These are phyloP conservation scores for Yamadazyma oceani DNA, from an alignment of 1,139 yeast species.

Conservation along the genomic window DNA sequence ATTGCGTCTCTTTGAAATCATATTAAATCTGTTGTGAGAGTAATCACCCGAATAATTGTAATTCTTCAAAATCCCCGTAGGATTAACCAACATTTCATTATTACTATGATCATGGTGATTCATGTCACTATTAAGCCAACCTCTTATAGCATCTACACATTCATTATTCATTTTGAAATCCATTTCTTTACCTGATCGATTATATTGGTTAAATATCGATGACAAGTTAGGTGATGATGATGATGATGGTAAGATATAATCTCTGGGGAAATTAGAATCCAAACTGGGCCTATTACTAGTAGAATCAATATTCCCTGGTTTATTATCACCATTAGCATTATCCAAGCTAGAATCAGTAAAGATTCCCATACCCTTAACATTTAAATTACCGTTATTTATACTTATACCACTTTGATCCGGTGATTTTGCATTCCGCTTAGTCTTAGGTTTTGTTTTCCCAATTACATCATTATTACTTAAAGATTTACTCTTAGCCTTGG, in stretches of 20 bases:
- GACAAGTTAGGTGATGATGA: conserved; percentile 17
- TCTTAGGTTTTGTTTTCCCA: not conserved
- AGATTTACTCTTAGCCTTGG: not conserved
- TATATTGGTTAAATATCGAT: conserved; percentile 6
- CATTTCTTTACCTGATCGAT: conserved; percentile 11
- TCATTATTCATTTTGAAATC: conserved; percentile 43
- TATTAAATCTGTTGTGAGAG: conserved; percentile 4
- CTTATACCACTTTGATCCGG: conserved; percentile 12
- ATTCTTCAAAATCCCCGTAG: conserved; percentile 24
- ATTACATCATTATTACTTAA: no score
- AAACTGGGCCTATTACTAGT: no score
- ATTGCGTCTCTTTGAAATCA: conserved; percentile 21
- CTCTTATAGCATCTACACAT: conserved; percentile 39
- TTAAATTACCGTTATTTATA: conserved; percentile 11
- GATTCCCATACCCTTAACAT: conserved; percentile 9
- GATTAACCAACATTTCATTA: conserved; percentile 23
- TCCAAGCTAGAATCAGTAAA: conserved; percentile 5
- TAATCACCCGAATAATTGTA: not conserved
- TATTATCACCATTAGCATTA: not conserved
- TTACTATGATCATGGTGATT: conserved; percentile 11
- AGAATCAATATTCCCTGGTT: no score
- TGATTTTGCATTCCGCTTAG: conserved; percentile 5
- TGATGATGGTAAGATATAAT: conserved; percentile 16
- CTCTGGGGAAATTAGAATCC: not conserved
- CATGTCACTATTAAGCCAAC: conserved; percentile 33